Conservation (phyloP, 1,139 yeast species). For the Scheffersomyces titani region DNA sequence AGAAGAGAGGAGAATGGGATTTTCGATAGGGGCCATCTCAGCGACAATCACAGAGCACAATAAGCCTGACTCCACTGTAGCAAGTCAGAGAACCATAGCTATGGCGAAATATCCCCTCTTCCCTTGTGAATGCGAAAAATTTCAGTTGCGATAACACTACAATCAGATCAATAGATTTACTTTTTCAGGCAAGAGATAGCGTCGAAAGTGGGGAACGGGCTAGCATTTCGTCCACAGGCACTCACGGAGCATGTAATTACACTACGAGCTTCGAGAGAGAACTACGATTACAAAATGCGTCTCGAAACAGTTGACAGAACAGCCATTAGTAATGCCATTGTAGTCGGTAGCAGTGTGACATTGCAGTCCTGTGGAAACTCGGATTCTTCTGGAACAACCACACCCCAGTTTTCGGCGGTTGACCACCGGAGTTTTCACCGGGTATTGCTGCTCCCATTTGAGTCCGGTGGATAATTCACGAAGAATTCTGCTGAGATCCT, state of each 20-base stretch:
- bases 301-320: too few relatives aligned
- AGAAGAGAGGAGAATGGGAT: not conserved
- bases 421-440: not conserved
- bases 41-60: not conserved
- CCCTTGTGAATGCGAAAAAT: not conserved
- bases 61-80: not conserved
- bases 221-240: too few relatives aligned
- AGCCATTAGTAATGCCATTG: too few relatives aligned
- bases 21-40: too few relatives aligned
- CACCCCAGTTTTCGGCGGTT: not conserved
- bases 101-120: not conserved
- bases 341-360: too few relatives aligned
- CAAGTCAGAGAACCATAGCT: not conserved
- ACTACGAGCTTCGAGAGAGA: too few relatives aligned
- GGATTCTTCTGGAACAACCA: not conserved
- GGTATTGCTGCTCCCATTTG: not conserved
- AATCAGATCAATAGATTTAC: not conserved
- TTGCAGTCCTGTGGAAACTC: not conserved
- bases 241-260: not conserved
- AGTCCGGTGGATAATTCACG: too few relatives aligned
- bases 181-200: not conserved
- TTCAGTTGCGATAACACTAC: not conserved
- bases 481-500: not conserved
- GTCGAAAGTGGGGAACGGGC: not conserved
- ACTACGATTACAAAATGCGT: too few relatives aligned